A percentile compares a stretch with the other conserved stretches of the same genome.
Conservation (phyloP, 2,329 filamentous ascomycete species). For the Microdochium paspali region DNA sequence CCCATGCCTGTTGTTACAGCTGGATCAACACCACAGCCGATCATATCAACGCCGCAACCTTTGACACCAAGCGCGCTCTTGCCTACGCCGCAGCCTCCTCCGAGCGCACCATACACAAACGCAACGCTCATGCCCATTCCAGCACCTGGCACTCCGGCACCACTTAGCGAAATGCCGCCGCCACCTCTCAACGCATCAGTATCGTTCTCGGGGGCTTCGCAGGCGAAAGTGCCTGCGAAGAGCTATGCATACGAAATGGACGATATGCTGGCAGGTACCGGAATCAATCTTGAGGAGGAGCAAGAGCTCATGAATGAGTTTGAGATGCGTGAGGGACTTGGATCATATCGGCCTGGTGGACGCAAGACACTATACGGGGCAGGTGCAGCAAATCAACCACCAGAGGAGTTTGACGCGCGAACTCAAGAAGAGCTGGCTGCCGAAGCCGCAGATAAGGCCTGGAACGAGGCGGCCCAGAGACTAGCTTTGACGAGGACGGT, state of each 20-base stretch:
- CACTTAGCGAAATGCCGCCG: conserved; percentile 21
- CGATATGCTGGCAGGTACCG: conserved; percentile 75
- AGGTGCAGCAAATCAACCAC: conserved; percentile 55
- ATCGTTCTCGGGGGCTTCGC: conserved; percentile 11
- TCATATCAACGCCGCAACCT: conserved; percentile 8
- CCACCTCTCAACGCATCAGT: conserved; percentile 12
- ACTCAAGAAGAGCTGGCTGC: conserved; percentile 57
- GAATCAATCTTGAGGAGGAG: conserved; percentile 79
- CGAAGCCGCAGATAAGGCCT: conserved; percentile 55
- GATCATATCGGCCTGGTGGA: conserved; percentile 43
- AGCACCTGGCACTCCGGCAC: conserved; percentile 6
- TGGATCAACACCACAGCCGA: conserved; percentile 10
- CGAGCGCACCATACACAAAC: conserved; percentile 13
- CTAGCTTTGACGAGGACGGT: conserved; percentile 52
- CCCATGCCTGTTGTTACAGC: conserved; percentile 12
- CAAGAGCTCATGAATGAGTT: conserved; percentile 69
- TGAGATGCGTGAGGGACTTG: conserved; percentile 43
- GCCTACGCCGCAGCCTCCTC: conserved; percentile 5
- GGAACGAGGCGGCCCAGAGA: conserved; percentile 54
- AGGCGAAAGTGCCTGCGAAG: conserved; percentile 45
- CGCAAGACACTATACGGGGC: conserved; percentile 54
- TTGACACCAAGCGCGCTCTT: conserved; percentile 8
- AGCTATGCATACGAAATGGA: conserved; percentile 63
- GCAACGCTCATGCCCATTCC: conserved; percentile 17
- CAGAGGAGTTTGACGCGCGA: conserved; percentile 31